Percentiles rank a stretch among this genome's conserved stretches.
These are phyloP conservation scores for Sporothrix phasma DNA, from an alignment of 2,329 filamentous ascomycete genomes.

Conservation along the genomic window DNA sequence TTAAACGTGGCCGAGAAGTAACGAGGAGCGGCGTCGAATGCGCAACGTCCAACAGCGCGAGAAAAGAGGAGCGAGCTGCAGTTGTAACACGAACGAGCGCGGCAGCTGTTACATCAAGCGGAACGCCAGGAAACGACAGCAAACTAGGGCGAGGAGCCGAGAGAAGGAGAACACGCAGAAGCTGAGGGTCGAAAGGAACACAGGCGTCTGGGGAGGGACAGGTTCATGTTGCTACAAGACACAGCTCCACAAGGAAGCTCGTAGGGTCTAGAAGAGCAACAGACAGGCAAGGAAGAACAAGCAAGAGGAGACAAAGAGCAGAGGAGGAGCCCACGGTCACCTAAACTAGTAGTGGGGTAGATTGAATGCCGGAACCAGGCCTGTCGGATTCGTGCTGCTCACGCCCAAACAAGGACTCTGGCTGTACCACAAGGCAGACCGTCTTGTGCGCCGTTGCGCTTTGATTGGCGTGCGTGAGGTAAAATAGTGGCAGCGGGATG, in stretches of 20 bases:
- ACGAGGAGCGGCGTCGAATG: background rate
- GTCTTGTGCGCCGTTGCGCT: slow-evolving; percentile 2
- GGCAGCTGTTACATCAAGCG: no score
- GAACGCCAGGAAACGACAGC: background rate
- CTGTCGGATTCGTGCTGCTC: background rate
- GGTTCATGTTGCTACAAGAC: background rate
- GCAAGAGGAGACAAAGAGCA: background rate
- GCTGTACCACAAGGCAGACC: slow-evolving; percentile 1
- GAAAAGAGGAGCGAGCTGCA: background rate
- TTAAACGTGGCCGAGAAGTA: no score
- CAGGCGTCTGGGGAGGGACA: no score
- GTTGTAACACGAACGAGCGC: background rate
- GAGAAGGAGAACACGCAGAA: background rate
- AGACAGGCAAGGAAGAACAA: background rate
- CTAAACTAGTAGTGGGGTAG: background rate
- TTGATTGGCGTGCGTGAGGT: slow-evolving; percentile 4
- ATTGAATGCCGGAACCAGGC: no score
- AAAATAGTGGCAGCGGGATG: background rate
- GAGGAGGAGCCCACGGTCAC: background rate
- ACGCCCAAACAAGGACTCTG: slow-evolving; percentile 5
- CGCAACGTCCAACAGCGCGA: background rate
- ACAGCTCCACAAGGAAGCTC: background rate
- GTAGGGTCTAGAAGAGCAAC: background rate
- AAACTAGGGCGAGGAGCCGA: background rate
- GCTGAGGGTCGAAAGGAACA: background rate